Base-by-base conservation (phyloP, 2,329 filamentous ascomycete genomes). In the Aspergillus puulaauensis region DNA sequence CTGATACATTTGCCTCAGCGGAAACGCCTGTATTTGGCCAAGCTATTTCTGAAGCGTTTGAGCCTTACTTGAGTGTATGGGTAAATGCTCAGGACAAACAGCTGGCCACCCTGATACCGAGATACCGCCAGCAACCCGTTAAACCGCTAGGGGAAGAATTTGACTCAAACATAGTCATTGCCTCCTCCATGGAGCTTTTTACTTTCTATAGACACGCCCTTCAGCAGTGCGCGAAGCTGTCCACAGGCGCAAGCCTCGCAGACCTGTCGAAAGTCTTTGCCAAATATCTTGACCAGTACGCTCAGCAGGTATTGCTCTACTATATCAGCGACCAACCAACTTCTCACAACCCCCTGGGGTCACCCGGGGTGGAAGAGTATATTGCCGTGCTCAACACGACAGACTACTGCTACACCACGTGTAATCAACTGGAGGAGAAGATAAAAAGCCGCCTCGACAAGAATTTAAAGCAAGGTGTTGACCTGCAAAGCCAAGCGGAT, bases 11-110 rank as follows among this genome's bases (percentile, higher is more conserved):
- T 31, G 89, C 86, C 60, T 96, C 91, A 1, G 90, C 92, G 52
- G 87, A 87, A 64, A 80, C 86, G 0, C 87, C 90, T 19, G 88
- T 85, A 55, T 97, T 97, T 73, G 89, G 90, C 55, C 91, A 96
- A 56, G 88, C 91, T 4, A 96, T 99, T 60, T 98, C 95, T 0
- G 91, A 96, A 61, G 95, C 95, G 0, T 99, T 99, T 69, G 95
- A 98, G 75, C 95, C 95, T 1, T 99, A 98, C 73, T 83, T 99
- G 63, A 96, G 91, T 71, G 79, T 99, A 4, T 99, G 95, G 95
- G 92, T 99, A 2, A 93, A 98, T 59, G 93, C 91, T 9, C 95
- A 98, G 74, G 93, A 97, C 75, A 93, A 87, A 66, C 89, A 96
- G 67, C 81, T 98, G 57, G 89, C 91, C 6, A 76, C 81, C 7